Base-by-base conservation (phyloP, 106 monocot species). In the Alisma plantagoaquatica region DNA sequence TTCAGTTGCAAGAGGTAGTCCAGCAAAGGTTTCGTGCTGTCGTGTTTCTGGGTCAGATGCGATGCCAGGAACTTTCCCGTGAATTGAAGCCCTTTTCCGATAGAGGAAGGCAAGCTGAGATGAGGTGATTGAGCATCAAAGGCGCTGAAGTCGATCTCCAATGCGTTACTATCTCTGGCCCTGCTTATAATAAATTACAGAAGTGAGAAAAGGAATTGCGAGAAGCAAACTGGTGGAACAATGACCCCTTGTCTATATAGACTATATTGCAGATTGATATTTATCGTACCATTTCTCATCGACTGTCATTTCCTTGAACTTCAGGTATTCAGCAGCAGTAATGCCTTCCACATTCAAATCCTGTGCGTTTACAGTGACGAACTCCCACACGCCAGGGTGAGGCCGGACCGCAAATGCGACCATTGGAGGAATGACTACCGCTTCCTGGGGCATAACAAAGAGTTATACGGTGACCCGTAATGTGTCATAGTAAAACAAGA, bases 321-420 rank as follows among this genome's bases (percentile, higher is more conserved):
- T 88, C 19, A 94, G 46, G 59, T 78, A 94, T 4, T 94, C 88
- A 0, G 72, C 57, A 43, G 78, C 31, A 8, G 87, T 73, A 47
- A 94, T 81, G 12, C 72, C 94, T 2, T 94, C 70, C 0, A 84
- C 88, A 9, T 61, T n/a, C 23, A 94, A 73, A 73, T 94, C 73
- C 2, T 71, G 67, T 12, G 94, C 66, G 18, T 88, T 65, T 21
- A 88, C 81, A 61, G 80, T 94, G 43, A 94, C 78, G 41, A 59
- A 84, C 73, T 94, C 93, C 93, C 93, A 94, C 23, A 94, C 75
- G 32, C 93, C 93, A 3, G 93, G 93, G 48, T 84, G 59, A 4
- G 77, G 69, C 55, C 93, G 64, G n/a, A 88, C 83, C 0, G 87
- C 87, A 32, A 94, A 81, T 9, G 77, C 87, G 1, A 94, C 68